Percentiles rank a stretch among this genome's conserved stretches.
These are phyloP conservation scores for Boletellus sp. DNA, from an alignment of 768 basidiomycete species.

Conservation along the genomic window DNA sequence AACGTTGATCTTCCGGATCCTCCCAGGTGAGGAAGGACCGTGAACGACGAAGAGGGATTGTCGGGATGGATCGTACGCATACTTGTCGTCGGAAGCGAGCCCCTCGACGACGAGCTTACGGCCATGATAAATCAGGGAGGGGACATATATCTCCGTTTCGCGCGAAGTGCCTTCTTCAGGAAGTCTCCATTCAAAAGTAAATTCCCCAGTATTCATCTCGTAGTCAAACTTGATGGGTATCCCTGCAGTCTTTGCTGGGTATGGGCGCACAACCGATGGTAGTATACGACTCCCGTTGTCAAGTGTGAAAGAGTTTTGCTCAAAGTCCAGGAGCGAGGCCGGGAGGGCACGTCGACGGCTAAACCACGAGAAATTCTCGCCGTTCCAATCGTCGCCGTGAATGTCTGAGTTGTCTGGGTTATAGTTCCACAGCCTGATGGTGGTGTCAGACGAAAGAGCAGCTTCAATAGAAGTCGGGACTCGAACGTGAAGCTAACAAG, in stretches of 20 bases:
- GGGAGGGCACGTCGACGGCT: slow-evolving; percentile 57
- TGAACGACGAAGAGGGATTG: slow-evolving; percentile 75
- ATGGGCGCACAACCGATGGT: slow-evolving; percentile 79
- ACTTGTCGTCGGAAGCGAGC: slow-evolving; percentile 47
- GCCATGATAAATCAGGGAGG: slow-evolving; percentile 55
- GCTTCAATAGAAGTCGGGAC: neutral
- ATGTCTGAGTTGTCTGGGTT: slow-evolving; percentile 82
- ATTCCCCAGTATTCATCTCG: slow-evolving; percentile 69
- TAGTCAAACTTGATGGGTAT: slow-evolving; percentile 72
- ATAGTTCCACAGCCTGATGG: slow-evolving; percentile 84
- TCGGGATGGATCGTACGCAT: slow-evolving; percentile 55
- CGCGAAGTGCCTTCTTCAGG: slow-evolving; percentile 32
- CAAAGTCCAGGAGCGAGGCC: slow-evolving; percentile 49
- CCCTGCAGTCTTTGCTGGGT: slow-evolving; percentile 87
- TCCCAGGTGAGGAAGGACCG: slow-evolving; percentile 36
- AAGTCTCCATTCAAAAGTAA: slow-evolving; percentile 60
- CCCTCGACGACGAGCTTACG: slow-evolving; percentile 58
- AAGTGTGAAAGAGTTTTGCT: slow-evolving; percentile 62
- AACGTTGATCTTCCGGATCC: slow-evolving; percentile 48
- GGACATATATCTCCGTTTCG: slow-evolving; percentile 84
- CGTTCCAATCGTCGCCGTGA: slow-evolving; percentile 88
- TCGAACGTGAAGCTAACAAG: slow-evolving; percentile 85
- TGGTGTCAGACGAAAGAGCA: neutral
- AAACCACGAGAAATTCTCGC: slow-evolving; percentile 98
- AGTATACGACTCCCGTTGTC: slow-evolving; percentile 84